Percentiles rank a stretch among this genome's conserved stretches.
Conservation (phyloP, 1,139 yeast genomes). For the Lodderomyces theae region DNA sequence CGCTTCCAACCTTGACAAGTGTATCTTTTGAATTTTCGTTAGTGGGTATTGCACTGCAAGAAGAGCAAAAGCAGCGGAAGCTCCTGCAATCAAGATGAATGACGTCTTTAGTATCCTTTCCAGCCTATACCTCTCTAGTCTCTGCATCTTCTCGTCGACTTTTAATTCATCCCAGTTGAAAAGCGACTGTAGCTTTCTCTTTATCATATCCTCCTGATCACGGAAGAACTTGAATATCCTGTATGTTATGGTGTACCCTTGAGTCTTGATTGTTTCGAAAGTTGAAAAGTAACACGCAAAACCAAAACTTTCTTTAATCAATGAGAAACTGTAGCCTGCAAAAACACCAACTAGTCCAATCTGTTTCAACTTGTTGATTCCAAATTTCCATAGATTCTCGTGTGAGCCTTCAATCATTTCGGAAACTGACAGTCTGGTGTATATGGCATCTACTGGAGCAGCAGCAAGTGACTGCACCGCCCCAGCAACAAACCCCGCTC, state of each 20-base stretch:
- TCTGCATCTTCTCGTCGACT: conserved; percentile 29
- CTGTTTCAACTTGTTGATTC: conserved; percentile 62
- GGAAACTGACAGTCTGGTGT: conserved; percentile 73
- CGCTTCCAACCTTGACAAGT: conserved; percentile 75
- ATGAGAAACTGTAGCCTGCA: conserved; percentile 79
- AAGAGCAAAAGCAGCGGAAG: conserved; percentile 76
- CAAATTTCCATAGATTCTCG: conserved; percentile 75
- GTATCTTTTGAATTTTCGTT: conserved; percentile 74
- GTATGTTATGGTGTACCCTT: conserved; percentile 56
- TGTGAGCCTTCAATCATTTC: conserved; percentile 70
- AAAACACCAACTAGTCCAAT: conserved; percentile 83
- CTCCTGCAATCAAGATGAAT: conserved; percentile 83
- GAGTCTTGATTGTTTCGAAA: conserved; percentile 78
- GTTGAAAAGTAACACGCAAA: conserved; percentile 85
- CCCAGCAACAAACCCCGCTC: conserved; percentile 86
- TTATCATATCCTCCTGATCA: conserved; percentile 26
- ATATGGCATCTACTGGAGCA: conserved; percentile 91
- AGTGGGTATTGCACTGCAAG: conserved; percentile 83
- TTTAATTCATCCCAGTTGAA: conserved; percentile 22
- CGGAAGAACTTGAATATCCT: conserved; percentile 60
- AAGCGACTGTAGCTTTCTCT: conserved; percentile 21
- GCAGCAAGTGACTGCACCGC: conserved; percentile 86
- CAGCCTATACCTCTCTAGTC: conserved; percentile 40
- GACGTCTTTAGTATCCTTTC: conserved; percentile 59
- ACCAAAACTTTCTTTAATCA: conserved; percentile 78